phyloP scores from a whole-genome alignment of 805 yeast species.

The Myxozyma neglecta region DNA sequence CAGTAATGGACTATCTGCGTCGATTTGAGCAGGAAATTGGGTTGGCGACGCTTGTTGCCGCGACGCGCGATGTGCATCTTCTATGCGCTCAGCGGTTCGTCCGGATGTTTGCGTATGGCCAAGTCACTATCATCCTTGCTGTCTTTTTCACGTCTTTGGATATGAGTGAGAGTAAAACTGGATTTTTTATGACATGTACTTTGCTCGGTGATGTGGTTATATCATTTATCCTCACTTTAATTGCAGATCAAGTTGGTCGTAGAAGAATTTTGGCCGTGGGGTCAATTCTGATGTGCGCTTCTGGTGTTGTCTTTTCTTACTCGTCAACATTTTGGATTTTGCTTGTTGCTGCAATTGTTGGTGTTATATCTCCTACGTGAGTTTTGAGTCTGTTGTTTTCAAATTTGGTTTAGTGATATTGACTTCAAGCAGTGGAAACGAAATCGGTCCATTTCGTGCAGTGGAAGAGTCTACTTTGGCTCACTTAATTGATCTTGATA shows the following conservation, averaged over 20 bases:
- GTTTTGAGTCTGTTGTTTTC: neutral
- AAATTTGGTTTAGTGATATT: neutral
- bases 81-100: slow-evolving; percentile 39
- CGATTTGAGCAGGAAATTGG: slow-evolving; percentile 19
- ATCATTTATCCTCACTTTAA: slow-evolving; percentile 49
- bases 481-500: slow-evolving; percentile 45
- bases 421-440: slow-evolving; percentile 48
- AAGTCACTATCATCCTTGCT: slow-evolving; percentile 45
- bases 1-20: neutral
- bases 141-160: slow-evolving; percentile 48
- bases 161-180: slow-evolving; percentile 48
- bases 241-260: slow-evolving; percentile 53
- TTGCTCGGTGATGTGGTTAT: slow-evolving; percentile 53
- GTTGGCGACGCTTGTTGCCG: slow-evolving; percentile 4
- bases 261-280: slow-evolving; percentile 45
- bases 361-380: slow-evolving; percentile 52
- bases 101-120: slow-evolving; percentile 44
- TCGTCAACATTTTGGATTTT: slow-evolving; percentile 42
- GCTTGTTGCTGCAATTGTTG: slow-evolving; percentile 46
- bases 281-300: slow-evolving; percentile 45
- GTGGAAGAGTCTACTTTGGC: slow-evolving; percentile 58
- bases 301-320: slow-evolving; percentile 47
- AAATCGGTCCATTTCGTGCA: slow-evolving; percentile 59
- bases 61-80: slow-evolving; percentile 29
- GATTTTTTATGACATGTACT: slow-evolving; percentile 51